Conservation (phyloP, 805 yeast genomes). For the Wickerhamiella occidentalis region DNA sequence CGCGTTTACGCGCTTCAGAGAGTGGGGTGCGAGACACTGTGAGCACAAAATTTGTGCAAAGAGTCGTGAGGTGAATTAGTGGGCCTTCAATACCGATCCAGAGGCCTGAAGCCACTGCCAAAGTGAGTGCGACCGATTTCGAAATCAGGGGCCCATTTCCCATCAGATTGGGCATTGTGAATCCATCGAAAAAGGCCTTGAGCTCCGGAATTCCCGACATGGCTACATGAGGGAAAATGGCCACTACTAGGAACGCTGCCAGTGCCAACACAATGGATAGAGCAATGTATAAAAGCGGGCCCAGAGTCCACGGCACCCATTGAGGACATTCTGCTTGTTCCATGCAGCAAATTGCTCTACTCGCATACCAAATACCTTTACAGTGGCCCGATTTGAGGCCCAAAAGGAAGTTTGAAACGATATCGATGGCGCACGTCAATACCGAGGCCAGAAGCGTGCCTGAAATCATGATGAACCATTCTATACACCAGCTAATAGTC, state of each 20-base stretch:
- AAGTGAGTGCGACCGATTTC: slow-evolving; percentile 46
- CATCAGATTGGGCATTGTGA: slow-evolving; percentile 42
- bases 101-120: slow-evolving; percentile 62
- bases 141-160: slow-evolving; percentile 39
- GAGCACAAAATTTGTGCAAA: slow-evolving; percentile 27
- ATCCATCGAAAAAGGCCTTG: slow-evolving; percentile 55
- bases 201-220: slow-evolving; percentile 66
- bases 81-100: slow-evolving; percentile 88
- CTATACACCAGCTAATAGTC: neutral
- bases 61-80: slow-evolving; percentile 60
- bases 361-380: slow-evolving; percentile 12
- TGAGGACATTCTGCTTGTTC: slow-evolving; percentile 1
- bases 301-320: slow-evolving; percentile 19
- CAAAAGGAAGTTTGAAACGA: neutral
- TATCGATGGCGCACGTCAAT: neutral
- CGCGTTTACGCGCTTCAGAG: slow-evolving; percentile 36
- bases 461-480: slow-evolving; percentile 8
- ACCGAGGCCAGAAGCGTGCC: slow-evolving; percentile 5
- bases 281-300: slow-evolving; percentile 31
- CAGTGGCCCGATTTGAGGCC: slow-evolving; percentile 10
- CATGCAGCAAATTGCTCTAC: slow-evolving; percentile 7
- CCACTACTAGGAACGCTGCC: slow-evolving; percentile 28
- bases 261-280: slow-evolving; percentile 33
- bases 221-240: slow-evolving; percentile 31
- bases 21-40: slow-evolving; percentile 1